A percentile compares a stretch with the other conserved stretches of the same genome.
Evolutionary conservation across 495 filamentous ascomycete genomes (phyloP).

Genomic region (Cryomyces minteri): DNA sequence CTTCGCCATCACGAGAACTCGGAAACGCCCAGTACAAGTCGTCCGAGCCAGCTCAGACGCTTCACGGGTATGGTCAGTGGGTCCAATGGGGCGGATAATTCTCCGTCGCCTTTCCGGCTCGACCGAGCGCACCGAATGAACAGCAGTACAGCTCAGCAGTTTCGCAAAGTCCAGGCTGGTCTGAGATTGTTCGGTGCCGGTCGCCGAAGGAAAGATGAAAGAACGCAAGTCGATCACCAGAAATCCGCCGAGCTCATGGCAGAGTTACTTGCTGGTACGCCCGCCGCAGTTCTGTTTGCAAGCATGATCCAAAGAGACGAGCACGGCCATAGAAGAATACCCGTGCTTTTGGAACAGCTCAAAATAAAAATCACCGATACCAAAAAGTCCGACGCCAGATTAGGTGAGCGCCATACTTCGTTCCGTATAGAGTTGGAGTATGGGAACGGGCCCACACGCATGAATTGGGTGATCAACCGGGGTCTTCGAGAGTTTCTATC

Average conservation of each 20-base stretch:
- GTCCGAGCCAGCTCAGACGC: slow-evolving; percentile 55
- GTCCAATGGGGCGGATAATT: slow-evolving; percentile 26
- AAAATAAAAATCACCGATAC: slow-evolving; percentile 77
- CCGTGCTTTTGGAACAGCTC: slow-evolving; percentile 86
- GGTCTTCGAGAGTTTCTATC: slow-evolving; percentile 81
- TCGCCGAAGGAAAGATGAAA: slow-evolving; percentile 59
- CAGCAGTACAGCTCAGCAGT: slow-evolving; percentile 67
- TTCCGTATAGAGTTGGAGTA: slow-evolving; percentile 94
- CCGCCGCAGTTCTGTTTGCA: slow-evolving; percentile 80
- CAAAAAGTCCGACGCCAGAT: slow-evolving; percentile 31
- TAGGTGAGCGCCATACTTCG: slow-evolving; percentile 62
- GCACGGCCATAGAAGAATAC: slow-evolving; percentile 84
- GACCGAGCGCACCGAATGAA: slow-evolving; percentile 41
- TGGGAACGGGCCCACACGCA: slow-evolving; percentile 81
- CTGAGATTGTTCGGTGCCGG: slow-evolving; percentile 50
- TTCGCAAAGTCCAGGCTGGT: slow-evolving; percentile 71
- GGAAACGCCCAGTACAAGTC: slow-evolving; percentile 33
- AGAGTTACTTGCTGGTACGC: slow-evolving; percentile 77
- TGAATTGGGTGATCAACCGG: slow-evolving; percentile 91
- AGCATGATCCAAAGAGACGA: slow-evolving; percentile 97
- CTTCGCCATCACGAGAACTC: slow-evolving; percentile 17
- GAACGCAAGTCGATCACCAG: slow-evolving; percentile 59
- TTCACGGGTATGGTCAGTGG: slow-evolving; percentile 53
- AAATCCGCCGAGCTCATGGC: slow-evolving; percentile 96
- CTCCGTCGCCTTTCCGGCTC: slow-evolving; percentile 30